Base-by-base conservation (phyloP, 768 basidiomycete genomes). In the Macrolepiota albuminosa region DNA sequence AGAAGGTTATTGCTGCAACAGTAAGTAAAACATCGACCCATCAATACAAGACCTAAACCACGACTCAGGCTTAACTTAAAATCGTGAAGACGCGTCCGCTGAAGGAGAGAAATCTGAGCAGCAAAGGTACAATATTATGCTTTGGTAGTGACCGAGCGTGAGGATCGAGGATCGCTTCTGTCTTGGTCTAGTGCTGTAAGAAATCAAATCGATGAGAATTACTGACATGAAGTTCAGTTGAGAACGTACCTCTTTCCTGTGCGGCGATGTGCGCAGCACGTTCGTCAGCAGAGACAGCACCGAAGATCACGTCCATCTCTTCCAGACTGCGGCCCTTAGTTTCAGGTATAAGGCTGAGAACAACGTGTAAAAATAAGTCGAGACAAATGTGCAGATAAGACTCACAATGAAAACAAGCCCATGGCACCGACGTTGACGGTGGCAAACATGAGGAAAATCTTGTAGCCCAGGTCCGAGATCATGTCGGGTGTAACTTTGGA, bases 361-460 rank as follows among this genome's bases (percentile, higher is more conserved):
- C n/a, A n/a, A 26, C 46, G 4, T n/a, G 29, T 52, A 31, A 43
- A 50, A 7, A 42, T 6, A 71, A 29, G 42, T 36, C 21, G 6
- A 31, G 10, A 34, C 6, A 6, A 39, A 33, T 21, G 4, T 2
- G 33, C 18, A 0, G 31, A 29, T 31, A 3, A 54, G 8, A 24
- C 81, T 66, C 61, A 89, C 85, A 87, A 68, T 0, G 88, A 75
- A 70, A 93, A 91, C 13, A 76, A 69, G 34, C 75, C 85, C 85
- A 90, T 87, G 18, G 81, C 89, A 37, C 76, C 82, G 43, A 91
- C 76, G 72, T 92, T 89, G 71, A 92, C 81, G 26, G 88, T 76
- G 1, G 77, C 90, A 67, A 91, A 91, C 80, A 89, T 83, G 66
- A 91, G 71, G 76, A 91, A 91, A 54, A 91, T 75, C 72, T 91